Base-by-base conservation (phyloP, 768 basidiomycete genomes). In the Zangia roseola region DNA sequence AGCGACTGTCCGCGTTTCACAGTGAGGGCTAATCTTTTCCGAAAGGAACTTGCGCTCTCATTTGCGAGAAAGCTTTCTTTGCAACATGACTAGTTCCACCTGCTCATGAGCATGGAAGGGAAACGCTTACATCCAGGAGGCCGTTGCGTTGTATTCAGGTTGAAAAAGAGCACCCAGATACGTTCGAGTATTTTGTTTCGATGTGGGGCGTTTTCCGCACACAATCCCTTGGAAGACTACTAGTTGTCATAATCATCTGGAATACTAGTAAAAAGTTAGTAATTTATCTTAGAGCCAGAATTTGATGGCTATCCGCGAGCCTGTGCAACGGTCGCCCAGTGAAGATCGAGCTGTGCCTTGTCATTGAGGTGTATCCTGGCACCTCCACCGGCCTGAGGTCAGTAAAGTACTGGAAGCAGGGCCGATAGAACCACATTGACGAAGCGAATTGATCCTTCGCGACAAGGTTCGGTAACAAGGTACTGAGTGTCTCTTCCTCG, bases 341-440 rank as follows among this genome's bases (percentile, higher is more conserved):
- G 69, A 19, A 71, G 52, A 52, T 85, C 81, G 17, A 65, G 66
- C 24, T 91, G 72, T 6, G 76, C 74, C 4, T 58, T 47, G 43
- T 84, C 82, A 64, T 94, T 93, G 31, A 89, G 57, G 61, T 88
- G 88, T 13, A 93, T 67, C n/a, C n/a, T n/a, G n/a, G n/a, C n/a
- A n/a, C n/a, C n/a, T 9, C 90, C 91, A 21, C 82, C 81, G 1
- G 80, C 74, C 37, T 76, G 63, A 24, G 87, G 30, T 64, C 26
- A 61, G 46, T 44, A 9, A 14, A 39, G 24, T 20, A 26, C 25
- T 6, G 30, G 45, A 44, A 9, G 36, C 17, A 40, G 40, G 34
- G 28, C 34, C 21, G 40, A 19, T 14, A 28, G n/a, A 71, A 82
- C 63, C 57, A 89, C 89, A 78, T 47, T 78, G 90, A 91, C 16